Percentiles rank a stretch among this genome's conserved stretches.
Evolutionary conservation across 2,329 filamentous ascomycete genomes (phyloP).

Genomic region (Aureobasidium namibiae): DNA sequence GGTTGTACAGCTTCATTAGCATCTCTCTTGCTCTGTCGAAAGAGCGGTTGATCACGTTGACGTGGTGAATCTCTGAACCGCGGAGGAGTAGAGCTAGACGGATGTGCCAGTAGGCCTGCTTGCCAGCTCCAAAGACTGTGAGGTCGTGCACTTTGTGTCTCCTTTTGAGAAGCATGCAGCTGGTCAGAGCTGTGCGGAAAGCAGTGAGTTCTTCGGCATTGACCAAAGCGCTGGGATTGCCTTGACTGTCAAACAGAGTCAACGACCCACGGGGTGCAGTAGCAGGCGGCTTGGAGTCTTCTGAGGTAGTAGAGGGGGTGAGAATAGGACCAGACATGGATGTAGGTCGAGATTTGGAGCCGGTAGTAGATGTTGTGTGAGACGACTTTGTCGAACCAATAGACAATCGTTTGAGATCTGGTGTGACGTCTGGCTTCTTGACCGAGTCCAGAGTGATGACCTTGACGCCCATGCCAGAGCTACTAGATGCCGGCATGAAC

Average conservation of each 20-base stretch:
- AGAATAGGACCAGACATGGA: conserved; percentile 17
- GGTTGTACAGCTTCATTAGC: conserved; percentile 47
- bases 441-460: conserved; percentile 48
- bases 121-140: conserved; percentile 78
- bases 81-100: conserved; percentile 71
- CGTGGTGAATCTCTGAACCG: conserved; percentile 59
- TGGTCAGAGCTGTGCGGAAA: conserved; percentile 58
- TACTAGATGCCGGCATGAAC: conserved; percentile 59
- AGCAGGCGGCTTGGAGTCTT: conserved; percentile 16
- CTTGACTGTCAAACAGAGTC: conserved; percentile 47
- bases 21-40: conserved; percentile 51
- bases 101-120: conserved; percentile 92
- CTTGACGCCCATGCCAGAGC: conserved; percentile 54
- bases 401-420: conserved; percentile 21
- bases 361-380: background rate
- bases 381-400: conserved; percentile 9
- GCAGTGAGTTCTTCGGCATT: conserved; percentile 62
- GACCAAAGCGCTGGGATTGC: conserved; percentile 51
- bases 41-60: conserved; percentile 75
- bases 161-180: conserved; percentile 52
- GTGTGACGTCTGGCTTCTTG: conserved; percentile 13
- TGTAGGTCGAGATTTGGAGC: background rate
- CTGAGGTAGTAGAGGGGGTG: conserved; percentile 18
- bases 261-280: conserved; percentile 42
- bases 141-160: conserved; percentile 66